Conservation (phyloP, 2,329 filamentous ascomycete genomes). For the Chaetothyriales sp. region DNA sequence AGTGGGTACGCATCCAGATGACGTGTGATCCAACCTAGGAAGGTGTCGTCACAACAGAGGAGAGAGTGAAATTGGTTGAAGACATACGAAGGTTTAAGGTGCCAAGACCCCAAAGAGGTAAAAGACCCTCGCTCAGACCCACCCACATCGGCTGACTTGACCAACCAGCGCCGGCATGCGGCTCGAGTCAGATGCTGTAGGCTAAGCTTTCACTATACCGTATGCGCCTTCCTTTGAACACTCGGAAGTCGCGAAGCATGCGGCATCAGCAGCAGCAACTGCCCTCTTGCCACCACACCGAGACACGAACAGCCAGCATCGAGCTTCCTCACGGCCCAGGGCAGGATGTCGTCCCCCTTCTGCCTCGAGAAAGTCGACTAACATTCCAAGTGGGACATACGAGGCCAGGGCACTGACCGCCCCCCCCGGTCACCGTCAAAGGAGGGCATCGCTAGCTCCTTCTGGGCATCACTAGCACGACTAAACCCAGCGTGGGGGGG, state of each 20-base stretch:
- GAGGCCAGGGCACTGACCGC: background rate
- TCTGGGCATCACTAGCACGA: background rate
- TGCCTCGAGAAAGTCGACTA: too few species aligned
- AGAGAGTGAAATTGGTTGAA: background rate
- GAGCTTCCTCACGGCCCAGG: too few species aligned
- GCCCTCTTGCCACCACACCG: too few species aligned
- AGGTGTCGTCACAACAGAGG: background rate
- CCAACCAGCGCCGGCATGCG: background rate
- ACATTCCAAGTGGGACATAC: background rate
- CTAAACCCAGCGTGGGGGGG: background rate
- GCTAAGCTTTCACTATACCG: background rate
- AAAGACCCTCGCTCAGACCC: background rate
- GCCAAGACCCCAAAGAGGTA: background rate
- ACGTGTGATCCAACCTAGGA: background rate
- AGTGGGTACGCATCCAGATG: background rate
- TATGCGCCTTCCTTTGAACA: background rate
- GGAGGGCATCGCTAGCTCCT: background rate
- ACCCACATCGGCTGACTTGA: background rate
- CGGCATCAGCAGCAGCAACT: too few species aligned
- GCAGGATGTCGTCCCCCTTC: too few species aligned
- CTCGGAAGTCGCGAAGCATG: too few species aligned
- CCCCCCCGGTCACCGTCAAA: too few species aligned
- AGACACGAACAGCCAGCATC: too few species aligned
- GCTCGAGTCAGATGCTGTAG: background rate
- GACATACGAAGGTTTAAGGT: background rate